Conservation (phyloP, 176 grass and related monocot genomes). For the Aegilops speltoides region DNA sequence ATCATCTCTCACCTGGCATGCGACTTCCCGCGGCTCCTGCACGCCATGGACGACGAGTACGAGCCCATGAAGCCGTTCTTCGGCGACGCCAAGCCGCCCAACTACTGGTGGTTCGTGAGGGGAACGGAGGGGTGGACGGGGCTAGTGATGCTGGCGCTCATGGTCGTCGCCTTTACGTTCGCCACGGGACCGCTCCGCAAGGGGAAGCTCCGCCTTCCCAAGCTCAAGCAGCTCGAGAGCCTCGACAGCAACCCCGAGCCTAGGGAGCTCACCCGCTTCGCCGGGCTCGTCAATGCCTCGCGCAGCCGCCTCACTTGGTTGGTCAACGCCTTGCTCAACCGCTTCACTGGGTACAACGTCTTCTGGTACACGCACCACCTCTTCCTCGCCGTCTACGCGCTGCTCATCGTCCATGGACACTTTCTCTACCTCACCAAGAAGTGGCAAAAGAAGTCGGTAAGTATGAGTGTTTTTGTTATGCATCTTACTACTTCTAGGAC, state of each 20-base stretch:
- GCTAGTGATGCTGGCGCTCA: conserved; percentile 64
- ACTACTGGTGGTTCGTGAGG: conserved; percentile 98
- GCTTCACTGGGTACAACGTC: conserved; percentile 84
- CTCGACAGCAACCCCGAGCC: not conserved
- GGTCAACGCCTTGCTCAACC: not conserved
- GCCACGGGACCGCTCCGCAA: conserved; percentile 73
- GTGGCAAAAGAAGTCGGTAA: conserved; percentile 85
- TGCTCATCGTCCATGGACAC: conserved; percentile 73
- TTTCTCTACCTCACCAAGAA: conserved; percentile 61
- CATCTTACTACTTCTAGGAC: too few species aligned
- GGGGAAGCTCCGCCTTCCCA: conserved; percentile 36
- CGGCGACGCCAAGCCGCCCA: conserved; percentile 26
- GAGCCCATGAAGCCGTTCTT: conserved; percentile 66
- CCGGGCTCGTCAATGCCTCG: too few species aligned
- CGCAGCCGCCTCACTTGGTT: not conserved
- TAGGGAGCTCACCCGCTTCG: not conserved
- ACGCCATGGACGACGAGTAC: conserved; percentile 49
- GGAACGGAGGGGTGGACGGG: conserved; percentile 91
- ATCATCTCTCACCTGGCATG: conserved; percentile 66
- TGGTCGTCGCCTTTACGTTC: conserved; percentile 68
- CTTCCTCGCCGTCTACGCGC: conserved; percentile 75
- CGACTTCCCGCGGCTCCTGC: conserved; percentile 80
- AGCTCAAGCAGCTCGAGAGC: not conserved
- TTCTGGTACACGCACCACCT: conserved; percentile 98
- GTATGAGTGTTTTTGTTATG: not conserved